phyloP scores from a whole-genome alignment of 768 basidiomycete species.

The Rhodotorula kratochvilovae region DNA sequence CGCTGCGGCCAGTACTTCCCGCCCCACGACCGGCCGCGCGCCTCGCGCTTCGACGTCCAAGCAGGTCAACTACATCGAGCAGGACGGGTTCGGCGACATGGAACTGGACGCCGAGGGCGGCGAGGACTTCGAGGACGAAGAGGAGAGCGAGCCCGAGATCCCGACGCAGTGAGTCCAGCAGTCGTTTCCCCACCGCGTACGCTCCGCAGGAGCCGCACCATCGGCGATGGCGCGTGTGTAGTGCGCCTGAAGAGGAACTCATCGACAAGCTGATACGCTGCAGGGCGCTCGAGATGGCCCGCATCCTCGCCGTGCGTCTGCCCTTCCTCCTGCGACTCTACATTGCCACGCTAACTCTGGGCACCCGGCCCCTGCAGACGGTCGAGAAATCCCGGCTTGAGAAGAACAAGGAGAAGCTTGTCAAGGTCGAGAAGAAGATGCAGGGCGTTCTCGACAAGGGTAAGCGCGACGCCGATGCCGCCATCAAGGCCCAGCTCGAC shows the following conservation, averaged over 20 bases:
- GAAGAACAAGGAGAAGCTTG: neutral
- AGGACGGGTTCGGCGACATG: neutral
- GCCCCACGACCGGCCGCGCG: neutral
- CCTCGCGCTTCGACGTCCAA: neutral
- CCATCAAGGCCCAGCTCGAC: neutral
- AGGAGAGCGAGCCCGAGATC: constrained; percentile 4
- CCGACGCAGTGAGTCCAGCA: neutral
- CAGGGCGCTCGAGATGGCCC: too few species aligned
- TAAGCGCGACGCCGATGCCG: constrained; percentile 2
- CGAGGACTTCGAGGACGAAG: neutral
- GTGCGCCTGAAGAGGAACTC: too few species aligned
- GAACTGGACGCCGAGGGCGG: neutral
- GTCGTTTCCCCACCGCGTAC: too few species aligned
- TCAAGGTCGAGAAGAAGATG: constrained; percentile 23
- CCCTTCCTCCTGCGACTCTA: too few species aligned
- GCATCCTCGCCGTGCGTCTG: too few species aligned
- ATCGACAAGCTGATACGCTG: too few species aligned
- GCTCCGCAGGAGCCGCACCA: too few species aligned
- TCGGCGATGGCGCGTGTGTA: too few species aligned
- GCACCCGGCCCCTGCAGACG: neutral
- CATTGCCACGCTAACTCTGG: neutral
- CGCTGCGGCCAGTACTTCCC: too few species aligned
- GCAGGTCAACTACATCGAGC: neutral
- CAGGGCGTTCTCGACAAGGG: constrained; percentile 14
- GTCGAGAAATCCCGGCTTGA: neutral